Conservation (phyloP, 1,284 basidiomycete genomes). For the Baeospora myosura region DNA sequence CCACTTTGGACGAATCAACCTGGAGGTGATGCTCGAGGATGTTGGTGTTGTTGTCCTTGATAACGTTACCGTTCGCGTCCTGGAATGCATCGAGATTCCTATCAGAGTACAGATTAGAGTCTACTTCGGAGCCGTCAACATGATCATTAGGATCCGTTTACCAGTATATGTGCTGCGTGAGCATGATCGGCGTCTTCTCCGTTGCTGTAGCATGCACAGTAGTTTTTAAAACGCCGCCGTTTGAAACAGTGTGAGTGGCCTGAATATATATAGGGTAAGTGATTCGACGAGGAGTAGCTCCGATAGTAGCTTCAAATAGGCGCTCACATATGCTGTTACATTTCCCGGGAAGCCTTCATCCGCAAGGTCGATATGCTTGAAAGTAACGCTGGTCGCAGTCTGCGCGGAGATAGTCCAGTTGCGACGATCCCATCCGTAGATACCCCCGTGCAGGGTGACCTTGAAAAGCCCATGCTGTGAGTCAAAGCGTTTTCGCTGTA, state of each 20-base stretch:
- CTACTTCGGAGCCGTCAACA: background rate
- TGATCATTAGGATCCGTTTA: conserved; percentile 12
- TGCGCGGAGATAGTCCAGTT: conserved; percentile 44
- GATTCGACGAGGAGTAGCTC: background rate
- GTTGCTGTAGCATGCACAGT: conserved; percentile 39
- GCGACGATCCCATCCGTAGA: conserved; percentile 47
- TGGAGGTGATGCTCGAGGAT: conserved; percentile 2
- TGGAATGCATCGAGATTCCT: conserved; percentile 5
- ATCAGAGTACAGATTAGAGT: background rate
- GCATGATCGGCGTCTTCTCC: conserved; percentile 51
- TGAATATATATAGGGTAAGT: conserved; percentile 14
- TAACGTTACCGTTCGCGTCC: background rate
- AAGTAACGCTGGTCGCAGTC: conserved; percentile 39
- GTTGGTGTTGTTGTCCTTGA: too few species aligned
- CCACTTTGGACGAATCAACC: conserved; percentile 1
- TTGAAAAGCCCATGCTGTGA: conserved; percentile 13
- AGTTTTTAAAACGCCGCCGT: conserved; percentile 39
- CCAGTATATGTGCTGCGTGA: conserved; percentile 52
- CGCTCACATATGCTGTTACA: conserved; percentile 37
- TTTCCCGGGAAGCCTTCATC: conserved; percentile 51
- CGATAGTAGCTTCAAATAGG: too few species aligned
- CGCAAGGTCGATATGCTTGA: conserved; percentile 41
- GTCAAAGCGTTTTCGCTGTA: background rate
- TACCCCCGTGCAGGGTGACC: conserved; percentile 47
- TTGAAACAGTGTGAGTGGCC: conserved; percentile 43